Evolutionary conservation across 257 asterid species (phyloP), one percentile per base, ranked within the genome.

Genomic region (Osmanthus fragrans): DNA sequence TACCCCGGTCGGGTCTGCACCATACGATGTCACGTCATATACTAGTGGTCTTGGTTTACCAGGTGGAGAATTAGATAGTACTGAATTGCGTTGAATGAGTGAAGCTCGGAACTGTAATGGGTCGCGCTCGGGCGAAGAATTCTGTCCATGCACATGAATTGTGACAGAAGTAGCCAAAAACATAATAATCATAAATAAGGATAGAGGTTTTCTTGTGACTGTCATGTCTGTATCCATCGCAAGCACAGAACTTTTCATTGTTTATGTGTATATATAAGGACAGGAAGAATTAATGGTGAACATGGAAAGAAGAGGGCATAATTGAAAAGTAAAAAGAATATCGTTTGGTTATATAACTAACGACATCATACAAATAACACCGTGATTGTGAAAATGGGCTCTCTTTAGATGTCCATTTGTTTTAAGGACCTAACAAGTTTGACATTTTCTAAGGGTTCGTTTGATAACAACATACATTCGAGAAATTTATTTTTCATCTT

Each of bases 1-100:
- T 79, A 81, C 81, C 13, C 97, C 97, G 3, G 91, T 87, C 49
- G 98, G 97, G 87, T 94, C 98, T 9, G 97, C 98, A 10, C 97
- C 97, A 45, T 92, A 94, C 16, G 92, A 79, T 13, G 94, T 88
- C 68, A 90, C 93, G 27, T 85, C 93, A 60, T 90, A 95, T 1
- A 89, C 87, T 11, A 49, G 75, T 51, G 90, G 79, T 67, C 82
- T 73, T 2, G 79, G 5, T 3, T 51, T 58, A 18, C 30, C 84
- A 23, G 66, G 13, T 7, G 68, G 76, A 4, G 66, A 5, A 11
- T 51, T 7, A 5, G 18, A 0, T 49, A 84, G 72, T 25, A 64
- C 34, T 4, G 76, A 71, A 40, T 71, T 77, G 19, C 66, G 84
- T 51, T 68, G 84, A 69, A 76, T 54, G 64, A 87, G 42, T 0